Base-by-base conservation (phyloP, 2,329 filamentous ascomycete genomes). In the Fusarium proliferatum region DNA sequence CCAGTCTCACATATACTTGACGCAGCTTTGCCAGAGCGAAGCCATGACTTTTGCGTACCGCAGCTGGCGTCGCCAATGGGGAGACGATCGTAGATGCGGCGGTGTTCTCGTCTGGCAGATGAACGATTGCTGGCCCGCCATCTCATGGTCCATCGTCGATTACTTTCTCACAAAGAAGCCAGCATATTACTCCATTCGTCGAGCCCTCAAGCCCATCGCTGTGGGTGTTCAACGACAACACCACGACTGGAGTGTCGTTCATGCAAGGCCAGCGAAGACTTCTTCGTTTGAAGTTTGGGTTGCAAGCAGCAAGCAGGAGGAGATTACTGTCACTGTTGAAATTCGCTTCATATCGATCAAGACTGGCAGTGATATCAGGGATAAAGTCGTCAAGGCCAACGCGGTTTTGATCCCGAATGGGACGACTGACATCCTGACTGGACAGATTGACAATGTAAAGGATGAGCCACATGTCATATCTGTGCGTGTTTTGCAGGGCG, bases 211-310 rank as follows among this genome's bases (percentile, higher is more conserved):
- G 3, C 59, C 59, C 23, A 61, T 61, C 23, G 48, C 59, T 11
- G 59, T 13, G 4, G 59, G 59, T 4, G 23, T 61, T 6, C 59
- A 61, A 9, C n/a, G 59, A 9, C n/a, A 61, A 16, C 59, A 61
- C 4, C 49, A 61, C 23, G 59, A 61, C 19, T 61, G 59, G 59
- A 61, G 59, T 57, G 59, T 61, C 17, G 59, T 61, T 36, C 49
- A 61, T 38, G 59, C 59, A 5, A 61, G 59, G 7, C 59, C 49
- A 15, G 59, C 59, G 9, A 61, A 61, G 19, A 30, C 49, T 23
- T 61, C 59, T 36, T 11, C 23, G 8, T 57, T 43, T 16, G 23
- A 38, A 9, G 59, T 30, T 36, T 61, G 49, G 59, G 23, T 61
- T 36, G 4, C 23, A 6, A 61, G 30, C 12, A 61, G 19, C 6